A percentile compares a stretch with the other conserved stretches of the same genome.
Conservation (phyloP, 345 rosid genomes). For the Eucalyptus regnans region DNA sequence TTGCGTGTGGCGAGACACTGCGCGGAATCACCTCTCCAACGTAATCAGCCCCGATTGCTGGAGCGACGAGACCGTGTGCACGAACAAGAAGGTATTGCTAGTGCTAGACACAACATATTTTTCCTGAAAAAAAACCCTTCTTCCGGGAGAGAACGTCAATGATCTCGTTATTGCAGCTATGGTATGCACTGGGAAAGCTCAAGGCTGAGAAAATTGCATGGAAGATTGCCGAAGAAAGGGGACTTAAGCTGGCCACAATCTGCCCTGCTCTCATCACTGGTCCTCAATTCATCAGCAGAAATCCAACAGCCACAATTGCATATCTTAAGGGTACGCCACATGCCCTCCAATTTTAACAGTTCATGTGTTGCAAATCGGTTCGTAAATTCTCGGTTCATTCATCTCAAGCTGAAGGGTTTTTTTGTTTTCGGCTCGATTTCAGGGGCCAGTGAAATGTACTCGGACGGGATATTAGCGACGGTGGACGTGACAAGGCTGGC, state of each 20-base stretch:
- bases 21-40: conserved; percentile 11
- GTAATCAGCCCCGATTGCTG: conserved; percentile 55
- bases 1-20: conserved; percentile 51
- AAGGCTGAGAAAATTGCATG: conserved; percentile 68
- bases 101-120: neutral
- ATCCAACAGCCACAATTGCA: conserved; percentile 61
- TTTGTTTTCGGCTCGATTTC: neutral
- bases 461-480: conserved; percentile 44
- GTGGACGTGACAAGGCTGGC: conserved; percentile 51
- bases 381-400: neutral
- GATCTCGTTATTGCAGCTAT: conserved; percentile 23
- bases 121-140: neutral
- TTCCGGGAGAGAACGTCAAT: neutral
- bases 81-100: conserved; percentile 41
- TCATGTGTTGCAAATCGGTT: neutral
- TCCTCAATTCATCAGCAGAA: conserved; percentile 34
- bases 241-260: conserved; percentile 42
- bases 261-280: conserved; percentile 68
- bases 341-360: neutral
- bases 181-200: conserved; percentile 93
- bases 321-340: conserved; percentile 40
- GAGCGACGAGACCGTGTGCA: conserved; percentile 76
- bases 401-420: neutral
- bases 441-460: conserved; percentile 60
- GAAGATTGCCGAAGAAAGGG: conserved; percentile 42